Base-by-base conservation (phyloP, 2,329 filamentous ascomycete species). In the Helminthosporium solani region DNA sequence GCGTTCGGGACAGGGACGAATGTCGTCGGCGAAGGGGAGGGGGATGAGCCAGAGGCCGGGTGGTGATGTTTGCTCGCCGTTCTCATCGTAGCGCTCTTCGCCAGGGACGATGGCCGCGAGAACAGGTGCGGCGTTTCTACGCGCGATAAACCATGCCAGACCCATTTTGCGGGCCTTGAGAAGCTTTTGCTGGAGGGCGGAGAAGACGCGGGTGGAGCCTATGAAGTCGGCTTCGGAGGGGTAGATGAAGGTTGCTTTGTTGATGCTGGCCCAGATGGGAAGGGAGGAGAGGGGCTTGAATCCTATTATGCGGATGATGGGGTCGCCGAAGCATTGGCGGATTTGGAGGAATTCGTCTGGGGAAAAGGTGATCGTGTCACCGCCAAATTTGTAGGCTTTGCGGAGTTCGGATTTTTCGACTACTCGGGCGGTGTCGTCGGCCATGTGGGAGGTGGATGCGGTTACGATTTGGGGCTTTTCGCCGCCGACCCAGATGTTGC, bases 341-440 rank as follows among this genome's bases (percentile, higher is more conserved):
- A 99, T 78, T 16, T 80, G 74, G 47, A 85, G 86, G 49, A 92
- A 83, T 67, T 99, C 92, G 27, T 96, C 90, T 0, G 85, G 80
- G 0, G 85, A 85, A 67, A 99, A 99, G 39, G 86, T 81, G 37
- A 99, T 83, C 38, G 90, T 90, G 55, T 95, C 89, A 31, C 90
- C 91, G 11, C 92, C 94, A 63, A 97, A 97, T 60, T 94, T 96
- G 76, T 94, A 99, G 0, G 92, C 94, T 70, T 94, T 96, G 48
- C 87, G 87, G 16, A 95, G 81, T 60, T 97, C 90, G 2, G 73
- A 74, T 57, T 91, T 91, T 52, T 95, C 86, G 0, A 97, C 83
- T 0, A 83, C 82, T 30, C 85, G 80, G 2, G 86, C 82, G 15
- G 84, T 90, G 57, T 95, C 89, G 50, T 90, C 87, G 3, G 89